Percentiles rank a stretch among this genome's conserved stretches.
Conservation (phyloP, 1,284 basidiomycete genomes). For the Neolentinus lepideus region DNA sequence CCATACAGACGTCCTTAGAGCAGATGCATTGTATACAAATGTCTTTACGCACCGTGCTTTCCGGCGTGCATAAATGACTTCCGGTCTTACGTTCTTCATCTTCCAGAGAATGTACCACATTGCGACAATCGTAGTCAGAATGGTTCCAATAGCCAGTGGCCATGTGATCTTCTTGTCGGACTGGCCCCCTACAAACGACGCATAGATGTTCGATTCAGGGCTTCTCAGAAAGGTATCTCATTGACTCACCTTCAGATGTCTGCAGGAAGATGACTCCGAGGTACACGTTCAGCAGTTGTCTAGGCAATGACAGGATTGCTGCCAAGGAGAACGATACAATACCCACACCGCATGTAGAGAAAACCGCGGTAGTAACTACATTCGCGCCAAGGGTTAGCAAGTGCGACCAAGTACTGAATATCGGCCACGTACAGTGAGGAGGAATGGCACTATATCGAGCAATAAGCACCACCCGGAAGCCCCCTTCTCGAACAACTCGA, state of each 20-base stretch:
- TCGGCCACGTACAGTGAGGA: slow-evolving; percentile 49
- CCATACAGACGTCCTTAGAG: slow-evolving; percentile 1
- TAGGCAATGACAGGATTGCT: slow-evolving; percentile 71
- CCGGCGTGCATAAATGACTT: slow-evolving; percentile 68
- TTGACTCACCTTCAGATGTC: slow-evolving; percentile 27
- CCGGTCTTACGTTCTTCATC: slow-evolving; percentile 72
- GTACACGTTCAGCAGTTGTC: slow-evolving; percentile 71
- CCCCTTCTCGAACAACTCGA: slow-evolving; percentile 71
- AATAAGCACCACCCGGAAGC: slow-evolving; percentile 70
- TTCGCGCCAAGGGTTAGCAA: neutral
- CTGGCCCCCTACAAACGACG: slow-evolving; percentile 10
- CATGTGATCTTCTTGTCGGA: slow-evolving; percentile 49
- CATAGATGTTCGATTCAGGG: neutral
- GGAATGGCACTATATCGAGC: slow-evolving; percentile 78
- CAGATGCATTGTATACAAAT: neutral
- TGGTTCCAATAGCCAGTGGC: slow-evolving; percentile 52
- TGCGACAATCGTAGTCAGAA: slow-evolving; percentile 68
- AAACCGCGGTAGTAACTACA: slow-evolving; percentile 65
- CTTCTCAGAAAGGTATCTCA: neutral
- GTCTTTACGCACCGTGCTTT: slow-evolving; percentile 46
- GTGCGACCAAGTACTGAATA: neutral
- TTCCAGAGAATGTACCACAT: slow-evolving; percentile 79
- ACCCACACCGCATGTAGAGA: slow-evolving; percentile 75
- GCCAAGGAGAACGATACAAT: slow-evolving; percentile 67
- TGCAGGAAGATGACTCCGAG: slow-evolving; percentile 60